phyloP scores from a whole-genome alignment of 306 rosid genomes.

The Arachis stenosperma region DNA sequence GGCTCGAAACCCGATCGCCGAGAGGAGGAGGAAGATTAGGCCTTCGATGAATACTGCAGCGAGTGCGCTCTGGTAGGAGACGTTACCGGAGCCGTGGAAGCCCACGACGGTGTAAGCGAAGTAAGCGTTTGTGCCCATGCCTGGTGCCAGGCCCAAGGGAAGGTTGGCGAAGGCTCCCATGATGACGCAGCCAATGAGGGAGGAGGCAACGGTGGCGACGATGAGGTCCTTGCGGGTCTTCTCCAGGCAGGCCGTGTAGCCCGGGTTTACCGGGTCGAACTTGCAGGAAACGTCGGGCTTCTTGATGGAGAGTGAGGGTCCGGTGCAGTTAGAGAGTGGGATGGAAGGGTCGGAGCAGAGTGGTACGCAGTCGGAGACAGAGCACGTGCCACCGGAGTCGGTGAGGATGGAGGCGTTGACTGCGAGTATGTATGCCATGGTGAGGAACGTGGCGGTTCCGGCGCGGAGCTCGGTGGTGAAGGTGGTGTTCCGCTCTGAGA shows the following conservation, averaged over 20 bases:
- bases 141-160: slow-evolving; percentile 91
- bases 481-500: slow-evolving; percentile 71
- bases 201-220: slow-evolving; percentile 86
- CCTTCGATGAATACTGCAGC: slow-evolving; percentile 94
- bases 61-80: slow-evolving; percentile 79
- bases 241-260: slow-evolving; percentile 73
- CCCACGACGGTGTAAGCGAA: slow-evolving; percentile 99
- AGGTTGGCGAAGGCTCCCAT: slow-evolving; percentile 95
- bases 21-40: slow-evolving; percentile 59
- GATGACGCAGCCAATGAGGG: slow-evolving; percentile 82
- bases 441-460: slow-evolving; percentile 95
- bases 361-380: slow-evolving; percentile 78
- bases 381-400: slow-evolving; percentile 93
- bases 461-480: slow-evolving; percentile 99
- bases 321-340: slow-evolving; percentile 54
- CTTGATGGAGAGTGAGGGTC: slow-evolving; percentile 43
- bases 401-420: slow-evolving; percentile 95
- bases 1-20: slow-evolving; percentile 78
- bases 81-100: slow-evolving; percentile 88
- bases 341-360: slow-evolving; percentile 75
- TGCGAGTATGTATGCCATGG: slow-evolving; percentile 98
- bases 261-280: slow-evolving; percentile 87
- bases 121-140: slow-evolving; percentile 96
- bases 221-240: slow-evolving; percentile 72
- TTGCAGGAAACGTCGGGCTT: slow-evolving; percentile 69